Evolutionary conservation across 139 green algal genomes (phyloP).

Genomic region (Micractinium sp.): DNA sequence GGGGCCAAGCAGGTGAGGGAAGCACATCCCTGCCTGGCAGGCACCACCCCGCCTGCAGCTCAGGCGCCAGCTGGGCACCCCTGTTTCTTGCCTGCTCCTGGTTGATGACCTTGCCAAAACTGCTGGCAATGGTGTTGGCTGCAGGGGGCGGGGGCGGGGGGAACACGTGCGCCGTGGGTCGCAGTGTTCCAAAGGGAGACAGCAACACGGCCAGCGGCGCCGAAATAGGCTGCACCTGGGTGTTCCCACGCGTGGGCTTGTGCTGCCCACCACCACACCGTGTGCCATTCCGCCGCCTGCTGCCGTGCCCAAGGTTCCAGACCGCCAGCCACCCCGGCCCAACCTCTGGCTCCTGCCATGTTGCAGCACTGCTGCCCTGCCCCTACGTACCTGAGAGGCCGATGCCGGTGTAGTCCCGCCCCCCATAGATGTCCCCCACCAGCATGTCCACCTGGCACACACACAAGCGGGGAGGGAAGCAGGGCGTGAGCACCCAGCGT

Average conservation of each 20-base stretch:
- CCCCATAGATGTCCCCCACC: constrained; percentile 99
- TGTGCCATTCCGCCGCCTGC: too few species aligned
- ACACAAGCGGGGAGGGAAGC: background rate
- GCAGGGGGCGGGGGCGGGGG: background rate
- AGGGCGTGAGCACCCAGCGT: background rate
- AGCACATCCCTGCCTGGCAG: background rate
- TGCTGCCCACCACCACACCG: background rate
- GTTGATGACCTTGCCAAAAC: constrained; percentile 89
- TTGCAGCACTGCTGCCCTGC: background rate
- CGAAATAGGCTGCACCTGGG: background rate
- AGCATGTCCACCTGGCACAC: constrained; percentile 95
- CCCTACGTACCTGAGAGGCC: constrained; percentile 71
- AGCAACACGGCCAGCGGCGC: too few species aligned
- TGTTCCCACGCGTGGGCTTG: background rate
- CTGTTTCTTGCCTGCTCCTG: constrained; percentile 17
- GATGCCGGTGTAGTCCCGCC: constrained; percentile 92
- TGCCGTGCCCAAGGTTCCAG: too few species aligned
- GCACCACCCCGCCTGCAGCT: background rate
- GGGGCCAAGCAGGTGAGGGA: background rate
- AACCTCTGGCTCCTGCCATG: background rate
- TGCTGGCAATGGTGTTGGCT: constrained; percentile 93
- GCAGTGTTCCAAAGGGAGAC: too few species aligned
- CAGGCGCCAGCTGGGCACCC: background rate
- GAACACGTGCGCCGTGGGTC: too few species aligned
- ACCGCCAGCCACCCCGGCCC: background rate